phyloP scores from a whole-genome alignment of 495 filamentous ascomycete species.

The Collariella sp. region DNA sequence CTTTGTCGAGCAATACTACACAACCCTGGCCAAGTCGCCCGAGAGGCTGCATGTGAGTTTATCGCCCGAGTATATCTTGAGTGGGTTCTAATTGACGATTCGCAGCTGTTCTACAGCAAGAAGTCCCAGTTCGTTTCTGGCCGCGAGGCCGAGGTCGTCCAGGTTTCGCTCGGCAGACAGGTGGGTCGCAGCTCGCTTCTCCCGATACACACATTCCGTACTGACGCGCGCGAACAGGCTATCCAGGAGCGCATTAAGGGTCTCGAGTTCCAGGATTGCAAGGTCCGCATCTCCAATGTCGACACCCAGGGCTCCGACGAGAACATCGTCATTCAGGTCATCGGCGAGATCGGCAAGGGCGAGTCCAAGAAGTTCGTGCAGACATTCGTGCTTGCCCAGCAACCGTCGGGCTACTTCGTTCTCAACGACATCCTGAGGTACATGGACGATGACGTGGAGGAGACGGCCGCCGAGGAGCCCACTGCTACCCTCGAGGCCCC shows the following conservation, averaged over 20 bases:
- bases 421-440: slow-evolving; percentile 97
- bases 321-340: slow-evolving; percentile 93
- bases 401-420: slow-evolving; percentile 95
- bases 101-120: slow-evolving; percentile 69
- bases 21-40: slow-evolving; percentile 84
- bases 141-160: slow-evolving; percentile 75
- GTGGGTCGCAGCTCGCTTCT: slow-evolving; percentile 44
- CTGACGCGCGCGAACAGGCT: slow-evolving; percentile 43
- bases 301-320: slow-evolving; percentile 88
- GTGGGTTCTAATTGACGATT: not conserved
- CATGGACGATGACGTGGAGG: slow-evolving; percentile 68
- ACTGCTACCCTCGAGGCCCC: slow-evolving; percentile 39
- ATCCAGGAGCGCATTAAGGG: slow-evolving; percentile 91
- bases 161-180: slow-evolving; percentile 73
- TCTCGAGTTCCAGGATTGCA: slow-evolving; percentile 93
- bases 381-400: slow-evolving; percentile 95
- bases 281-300: slow-evolving; percentile 95
- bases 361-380: slow-evolving; percentile 92
- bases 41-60: slow-evolving; percentile 80
- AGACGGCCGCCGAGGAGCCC: slow-evolving; percentile 35
- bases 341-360: slow-evolving; percentile 90
- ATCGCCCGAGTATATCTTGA: not conserved
- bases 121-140: slow-evolving; percentile 76
- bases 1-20: slow-evolving; percentile 99
- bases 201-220: not conserved